A percentile compares a stretch with the other conserved stretches of the same genome.
These are phyloP conservation scores for Solanum bulbocastanum DNA, from an alignment of 257 asterid species.

Conservation along the genomic window DNA sequence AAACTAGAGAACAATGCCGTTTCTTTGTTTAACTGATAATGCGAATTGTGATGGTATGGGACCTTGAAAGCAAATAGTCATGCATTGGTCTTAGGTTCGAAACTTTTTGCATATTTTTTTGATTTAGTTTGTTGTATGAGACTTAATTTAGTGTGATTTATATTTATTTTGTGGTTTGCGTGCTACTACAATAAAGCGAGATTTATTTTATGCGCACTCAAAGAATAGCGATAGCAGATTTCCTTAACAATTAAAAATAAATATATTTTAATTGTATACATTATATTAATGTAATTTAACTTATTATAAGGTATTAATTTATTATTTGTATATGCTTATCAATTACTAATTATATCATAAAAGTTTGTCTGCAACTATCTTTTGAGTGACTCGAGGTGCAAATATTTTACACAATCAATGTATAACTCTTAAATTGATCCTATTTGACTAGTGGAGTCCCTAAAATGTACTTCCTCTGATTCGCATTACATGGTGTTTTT, in stretches of 20 bases:
- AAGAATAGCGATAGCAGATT: no score
- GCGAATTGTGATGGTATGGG: neutral
- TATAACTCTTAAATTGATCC: neutral
- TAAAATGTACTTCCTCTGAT: neutral
- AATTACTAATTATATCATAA: no score
- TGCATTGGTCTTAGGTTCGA: no score
- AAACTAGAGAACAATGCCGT: neutral
- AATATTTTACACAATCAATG: neutral
- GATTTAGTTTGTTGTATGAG: no score
- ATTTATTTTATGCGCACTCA: no score
- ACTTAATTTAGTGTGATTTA: neutral
- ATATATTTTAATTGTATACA: neutral
- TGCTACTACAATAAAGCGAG: neutral
- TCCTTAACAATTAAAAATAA: neutral
- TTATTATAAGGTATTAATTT: no score
- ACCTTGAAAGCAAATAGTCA: no score
- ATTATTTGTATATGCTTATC: neutral
- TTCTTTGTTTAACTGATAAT: no score
- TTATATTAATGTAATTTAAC: no score
- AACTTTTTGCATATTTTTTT: fast-evolving
- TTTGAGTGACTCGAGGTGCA: neutral
- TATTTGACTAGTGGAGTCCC: neutral
- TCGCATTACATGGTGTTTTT: neutral
- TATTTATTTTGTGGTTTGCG: no score
- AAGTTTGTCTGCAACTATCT: neutral